A percentile compares a stretch with the other conserved stretches of the same genome.
phyloP scores from a whole-genome alignment of 257 asterid genomes.

The Thymus mandschuricus region DNA sequence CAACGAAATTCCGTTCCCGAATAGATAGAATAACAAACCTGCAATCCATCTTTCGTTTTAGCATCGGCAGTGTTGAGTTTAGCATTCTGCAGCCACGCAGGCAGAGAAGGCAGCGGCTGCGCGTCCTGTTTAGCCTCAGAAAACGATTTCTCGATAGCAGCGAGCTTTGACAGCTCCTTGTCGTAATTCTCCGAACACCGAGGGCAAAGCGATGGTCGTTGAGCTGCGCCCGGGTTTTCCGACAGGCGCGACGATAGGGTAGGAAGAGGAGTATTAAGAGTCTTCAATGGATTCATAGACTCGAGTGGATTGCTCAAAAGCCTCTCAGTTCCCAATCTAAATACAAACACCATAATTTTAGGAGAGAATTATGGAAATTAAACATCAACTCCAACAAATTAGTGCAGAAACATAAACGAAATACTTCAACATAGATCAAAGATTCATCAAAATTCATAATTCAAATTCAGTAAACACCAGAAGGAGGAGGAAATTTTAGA shows the following conservation, averaged over 20 bases:
- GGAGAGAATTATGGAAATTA: background rate
- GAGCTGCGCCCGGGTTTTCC: constrained; percentile 51
- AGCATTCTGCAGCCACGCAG: constrained; percentile 84
- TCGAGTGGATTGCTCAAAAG: constrained; percentile 49
- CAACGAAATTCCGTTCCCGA: background rate
- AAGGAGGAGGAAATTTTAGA: too few relatives aligned
- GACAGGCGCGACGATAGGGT: constrained; percentile 36
- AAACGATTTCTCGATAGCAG: constrained; percentile 62
- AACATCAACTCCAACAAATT: background rate
- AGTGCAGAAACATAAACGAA: background rate
- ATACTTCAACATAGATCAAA: background rate
- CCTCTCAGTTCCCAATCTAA: constrained; percentile 67
- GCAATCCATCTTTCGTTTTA: constrained; percentile 46
- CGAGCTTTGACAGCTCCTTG: constrained; percentile 58
- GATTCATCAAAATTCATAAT: background rate
- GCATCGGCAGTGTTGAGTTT: constrained; percentile 46
- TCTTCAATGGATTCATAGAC: constrained; percentile 49
- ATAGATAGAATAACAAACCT: constrained; percentile 39
- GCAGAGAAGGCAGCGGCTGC: constrained; percentile 51
- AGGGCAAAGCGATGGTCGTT: constrained; percentile 52
- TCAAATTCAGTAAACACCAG: background rate
- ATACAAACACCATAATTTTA: constrained; percentile 7
- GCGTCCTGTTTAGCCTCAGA: constrained; percentile 49
- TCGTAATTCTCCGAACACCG: constrained; percentile 61
- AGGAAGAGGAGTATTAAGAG: constrained; percentile 42